These are phyloP conservation scores for Aciculosporium take DNA, from an alignment of 2,329 filamentous ascomycete genomes.

Conservation along the genomic window DNA sequence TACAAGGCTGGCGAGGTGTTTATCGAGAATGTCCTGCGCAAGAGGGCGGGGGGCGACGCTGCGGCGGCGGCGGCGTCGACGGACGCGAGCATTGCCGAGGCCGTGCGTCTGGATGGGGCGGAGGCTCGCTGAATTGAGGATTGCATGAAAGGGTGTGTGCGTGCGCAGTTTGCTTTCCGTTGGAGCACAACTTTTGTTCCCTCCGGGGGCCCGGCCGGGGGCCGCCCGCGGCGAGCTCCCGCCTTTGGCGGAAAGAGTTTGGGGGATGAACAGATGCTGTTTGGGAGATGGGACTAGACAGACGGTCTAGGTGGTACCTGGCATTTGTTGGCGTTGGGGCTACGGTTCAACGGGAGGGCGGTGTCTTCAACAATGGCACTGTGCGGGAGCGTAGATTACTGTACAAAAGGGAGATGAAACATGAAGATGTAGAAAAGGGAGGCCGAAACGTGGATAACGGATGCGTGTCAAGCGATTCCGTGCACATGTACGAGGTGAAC, in stretches of 20 bases:
- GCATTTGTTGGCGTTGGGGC: constrained; percentile 7
- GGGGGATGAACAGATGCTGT: no score
- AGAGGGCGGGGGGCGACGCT: constrained; percentile 40
- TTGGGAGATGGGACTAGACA: no score
- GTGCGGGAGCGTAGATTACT: neutral
- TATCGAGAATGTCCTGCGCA: constrained; percentile 94
- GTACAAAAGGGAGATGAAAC: neutral
- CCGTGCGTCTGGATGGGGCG: constrained; percentile 24
- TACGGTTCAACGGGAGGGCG: constrained; percentile 16
- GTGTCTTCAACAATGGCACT: constrained; percentile 16
- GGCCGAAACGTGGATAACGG: no score
- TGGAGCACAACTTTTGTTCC: no score
- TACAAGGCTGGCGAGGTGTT: constrained; percentile 98
- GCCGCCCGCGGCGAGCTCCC: no score
- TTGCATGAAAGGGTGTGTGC: no score
- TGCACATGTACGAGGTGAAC: no score
- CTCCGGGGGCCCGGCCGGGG: no score
- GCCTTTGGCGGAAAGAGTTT: no score
- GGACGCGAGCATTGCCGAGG: constrained; percentile 20
- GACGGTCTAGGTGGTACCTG: neutral
- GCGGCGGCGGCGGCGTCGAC: constrained; percentile 14
- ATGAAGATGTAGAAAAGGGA: no score
- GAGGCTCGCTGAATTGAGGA: constrained; percentile 13
- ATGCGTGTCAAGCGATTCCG: no score
- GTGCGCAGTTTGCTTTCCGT: no score